Evolutionary conservation across 192 early-diverging fungal genomes (phyloP).

Genomic region (Coemansia sp.): DNA sequence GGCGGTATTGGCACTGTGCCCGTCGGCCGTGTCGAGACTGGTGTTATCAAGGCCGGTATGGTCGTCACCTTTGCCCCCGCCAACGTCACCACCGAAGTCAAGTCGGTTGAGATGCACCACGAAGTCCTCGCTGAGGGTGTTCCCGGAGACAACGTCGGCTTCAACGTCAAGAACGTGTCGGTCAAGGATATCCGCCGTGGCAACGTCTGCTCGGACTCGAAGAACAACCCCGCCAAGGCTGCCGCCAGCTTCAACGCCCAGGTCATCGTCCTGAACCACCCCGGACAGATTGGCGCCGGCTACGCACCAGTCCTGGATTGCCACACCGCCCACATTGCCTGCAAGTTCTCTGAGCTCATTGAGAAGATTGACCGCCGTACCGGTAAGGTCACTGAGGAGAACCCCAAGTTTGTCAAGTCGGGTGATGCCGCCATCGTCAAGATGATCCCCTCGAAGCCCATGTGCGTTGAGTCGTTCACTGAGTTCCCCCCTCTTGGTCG

Average conservation of each 20-base stretch:
- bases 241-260: constrained; percentile 89
- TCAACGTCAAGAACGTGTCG: constrained; percentile 98
- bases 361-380: constrained; percentile 97
- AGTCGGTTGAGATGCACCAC: constrained; percentile 99
- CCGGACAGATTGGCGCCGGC: constrained; percentile 89
- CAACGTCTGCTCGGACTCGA: constrained; percentile 92
- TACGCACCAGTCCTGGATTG: constrained; percentile 95
- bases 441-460: constrained; percentile 92
- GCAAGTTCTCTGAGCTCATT: constrained; percentile 86
- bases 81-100: constrained; percentile 88
- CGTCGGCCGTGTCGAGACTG: constrained; percentile 96
- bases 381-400: constrained; percentile 88
- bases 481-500: constrained; percentile 94
- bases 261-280: constrained; percentile 95
- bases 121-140: constrained; percentile 79
- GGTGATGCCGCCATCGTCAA: constrained; percentile 95
- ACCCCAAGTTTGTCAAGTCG: constrained; percentile 94
- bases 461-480: constrained; percentile 92
- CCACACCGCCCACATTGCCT: constrained; percentile 97
- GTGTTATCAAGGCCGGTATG: constrained; percentile 92
- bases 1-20: constrained; percentile 96
- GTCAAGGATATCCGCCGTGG: constrained; percentile 98
- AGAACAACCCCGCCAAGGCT: constrained; percentile 95
- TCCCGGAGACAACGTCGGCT: constrained; percentile 97
- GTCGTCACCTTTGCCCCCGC: constrained; percentile 84